Base-by-base conservation (phyloP, 176 grass and related monocot species). In the Oryza nivara region DNA sequence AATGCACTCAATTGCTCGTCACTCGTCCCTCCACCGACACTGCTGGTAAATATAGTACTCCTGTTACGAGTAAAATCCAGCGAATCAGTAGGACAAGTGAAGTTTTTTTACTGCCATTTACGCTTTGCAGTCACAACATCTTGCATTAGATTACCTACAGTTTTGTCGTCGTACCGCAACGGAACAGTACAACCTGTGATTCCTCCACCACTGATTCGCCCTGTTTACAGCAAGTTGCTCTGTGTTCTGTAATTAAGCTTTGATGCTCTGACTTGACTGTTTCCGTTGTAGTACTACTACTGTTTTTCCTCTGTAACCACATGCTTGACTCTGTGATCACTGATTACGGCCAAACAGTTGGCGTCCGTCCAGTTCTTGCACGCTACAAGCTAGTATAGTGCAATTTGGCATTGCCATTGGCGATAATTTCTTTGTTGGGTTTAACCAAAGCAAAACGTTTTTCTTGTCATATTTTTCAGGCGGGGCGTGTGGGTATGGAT, bases 401-500 rank as follows among this genome's bases (percentile, higher is more conserved):
- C 35, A 63, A 23, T 63, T 63, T 63, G 58, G 20, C 20, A 10
- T 23, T 63, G 20, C 34, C 34, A 4, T 4, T 35, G 34, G 7
- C 58, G 20, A 63, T 63, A 23, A 23, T 6, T 8, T 56, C 1
- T 20, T 20, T 40, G 38, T 7, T 40, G 38, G 5, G 17, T 17
- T 56, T 7, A 54, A 6, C 51, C 46, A 32, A 5, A 16, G 12
- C 23, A 7, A 0, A 7, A 0, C 20, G 0, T 15, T 19, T 28
- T 25, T 5, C 0, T 11, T 38, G 43, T 52, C 5, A 7, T 17
- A 9, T 63, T n/a, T 10, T 72, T 19, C 89, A 99, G 93, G 96
- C 38, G 96, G 96, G 1, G 96, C 96, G 30, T 99, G 96, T 64
- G 96, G 96, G 71, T 99, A 99, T 72, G 96, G 96, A 67, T 84